Base-by-base conservation (phyloP, 2,329 filamentous ascomycete genomes). In the Cladosporium phlei region DNA sequence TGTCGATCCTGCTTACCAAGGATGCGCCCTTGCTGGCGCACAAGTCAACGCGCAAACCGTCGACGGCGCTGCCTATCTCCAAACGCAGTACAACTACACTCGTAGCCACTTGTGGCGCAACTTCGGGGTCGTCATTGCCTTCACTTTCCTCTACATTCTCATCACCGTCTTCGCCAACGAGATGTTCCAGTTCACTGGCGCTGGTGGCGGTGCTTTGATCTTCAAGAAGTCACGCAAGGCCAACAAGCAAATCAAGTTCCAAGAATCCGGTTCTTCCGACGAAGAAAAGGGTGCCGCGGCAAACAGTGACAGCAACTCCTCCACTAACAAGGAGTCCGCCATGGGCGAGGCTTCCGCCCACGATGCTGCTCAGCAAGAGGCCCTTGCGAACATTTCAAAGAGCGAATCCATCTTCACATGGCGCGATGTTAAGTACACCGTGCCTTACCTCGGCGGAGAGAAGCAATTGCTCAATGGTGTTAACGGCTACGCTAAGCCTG, bases 401-500 rank as follows among this genome's bases (percentile, higher is more conserved):
- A 81, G 78, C 53, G 76, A 82, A 32, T 78, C 76, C 12, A 72
- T 85, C 47, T 88, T 88, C 63, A 88, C 84, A 3, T 88, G 83
- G 81, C 72, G 76, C 29, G 71, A 88, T 54, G 73, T 88, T 20
- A 73, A 83, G 38, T 91, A 88, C 60, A 85, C 79, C 0, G 84
- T 91, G 1, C 83, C 83, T 1, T 84, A 83, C 51, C 72, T 80
- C 32, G 77, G 77, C 5, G 80, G 80, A 35, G 74, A 79, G 42
- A 74, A 78, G 28, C 76, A 80, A 60, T 70, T 87, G 1, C 69
- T 88, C 38, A 83, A 86, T 58, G 74, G 80, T 4, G 79, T 93
- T 49, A 83, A 75, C 48, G 88, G 88, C 1, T 91, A 86, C 55
- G 86, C 82, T 1, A 89, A 88, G 59, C 88, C 88, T 1, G 87